Conservation (phyloP, 345 rosid genomes). For the Draba incana region DNA sequence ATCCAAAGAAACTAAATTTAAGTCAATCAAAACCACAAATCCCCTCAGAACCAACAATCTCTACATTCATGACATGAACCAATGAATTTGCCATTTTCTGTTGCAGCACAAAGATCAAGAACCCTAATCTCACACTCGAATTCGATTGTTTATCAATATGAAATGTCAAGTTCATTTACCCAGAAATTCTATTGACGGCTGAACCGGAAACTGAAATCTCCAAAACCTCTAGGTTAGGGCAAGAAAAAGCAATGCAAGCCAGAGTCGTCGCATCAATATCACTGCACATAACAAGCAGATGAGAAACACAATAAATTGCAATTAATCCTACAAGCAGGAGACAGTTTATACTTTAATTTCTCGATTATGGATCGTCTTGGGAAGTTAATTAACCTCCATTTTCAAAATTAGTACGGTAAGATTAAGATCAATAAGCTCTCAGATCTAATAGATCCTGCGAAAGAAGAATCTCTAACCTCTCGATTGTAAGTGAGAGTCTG, state of each 20-base stretch:
- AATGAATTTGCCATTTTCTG: background rate
- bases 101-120: conserved; percentile 3
- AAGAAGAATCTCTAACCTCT: conserved; percentile 64
- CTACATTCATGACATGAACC: background rate
- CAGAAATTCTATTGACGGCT: conserved; percentile 82
- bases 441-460: conserved; percentile 50
- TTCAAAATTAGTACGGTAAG: background rate
- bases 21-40: background rate
- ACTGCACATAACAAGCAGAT: conserved; percentile 48
- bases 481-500: conserved; percentile 70
- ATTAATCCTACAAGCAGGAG: background rate
- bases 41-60: conserved; percentile 1
- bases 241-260: conserved; percentile 95
- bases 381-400: background rate
- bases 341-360: background rate
- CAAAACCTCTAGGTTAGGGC: conserved; percentile 83
- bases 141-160: background rate
- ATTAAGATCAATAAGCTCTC: background rate
- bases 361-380: background rate
- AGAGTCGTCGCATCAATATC: conserved; percentile 87
- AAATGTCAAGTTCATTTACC: conserved; percentile 50
- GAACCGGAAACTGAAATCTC: conserved; percentile 61
- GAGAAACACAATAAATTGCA: background rate
- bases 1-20: background rate
- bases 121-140: conserved; percentile 1